Evolutionary conservation across 768 basidiomycete genomes (phyloP).

Genomic region (Leucocoprinus birnbaumii): DNA sequence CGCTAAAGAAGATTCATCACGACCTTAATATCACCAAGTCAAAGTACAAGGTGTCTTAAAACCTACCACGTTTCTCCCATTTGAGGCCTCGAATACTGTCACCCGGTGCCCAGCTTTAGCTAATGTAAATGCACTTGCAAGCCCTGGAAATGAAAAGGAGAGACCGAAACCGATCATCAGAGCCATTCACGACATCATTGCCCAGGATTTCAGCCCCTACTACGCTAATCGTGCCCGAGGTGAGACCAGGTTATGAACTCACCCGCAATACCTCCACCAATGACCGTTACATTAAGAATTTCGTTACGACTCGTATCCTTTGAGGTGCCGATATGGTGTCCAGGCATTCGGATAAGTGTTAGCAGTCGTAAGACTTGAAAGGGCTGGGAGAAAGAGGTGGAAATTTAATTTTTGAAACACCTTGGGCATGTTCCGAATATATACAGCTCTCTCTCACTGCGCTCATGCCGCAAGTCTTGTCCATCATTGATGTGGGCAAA

Average conservation of each 20-base stretch:
- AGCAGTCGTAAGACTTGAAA: not conserved
- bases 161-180: not conserved
- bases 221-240: not conserved
- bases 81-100: constrained; percentile 49
- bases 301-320: not conserved
- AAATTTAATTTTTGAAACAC: not conserved
- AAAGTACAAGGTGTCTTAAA: constrained; percentile 1
- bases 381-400: not conserved
- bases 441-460: too few relatives aligned
- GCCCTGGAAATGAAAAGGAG: constrained; percentile 25
- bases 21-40: constrained; percentile 37
- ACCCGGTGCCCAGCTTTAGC: constrained; percentile 58
- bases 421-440: too few relatives aligned
- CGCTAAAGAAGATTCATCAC: not conserved
- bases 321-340: constrained; percentile 11
- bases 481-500: too few relatives aligned
- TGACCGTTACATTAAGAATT: constrained; percentile 34
- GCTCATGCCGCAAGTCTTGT: too few relatives aligned
- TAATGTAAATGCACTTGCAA: constrained; percentile 54
- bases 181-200: not conserved
- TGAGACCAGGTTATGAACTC: constrained; percentile 12
- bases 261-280: constrained; percentile 47
- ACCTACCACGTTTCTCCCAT: constrained; percentile 39
- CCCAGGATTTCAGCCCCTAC: not conserved
- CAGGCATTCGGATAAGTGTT: constrained; percentile 21